Conservation (phyloP, 2,329 filamentous ascomycete genomes). For the Aspergillus sp. region DNA sequence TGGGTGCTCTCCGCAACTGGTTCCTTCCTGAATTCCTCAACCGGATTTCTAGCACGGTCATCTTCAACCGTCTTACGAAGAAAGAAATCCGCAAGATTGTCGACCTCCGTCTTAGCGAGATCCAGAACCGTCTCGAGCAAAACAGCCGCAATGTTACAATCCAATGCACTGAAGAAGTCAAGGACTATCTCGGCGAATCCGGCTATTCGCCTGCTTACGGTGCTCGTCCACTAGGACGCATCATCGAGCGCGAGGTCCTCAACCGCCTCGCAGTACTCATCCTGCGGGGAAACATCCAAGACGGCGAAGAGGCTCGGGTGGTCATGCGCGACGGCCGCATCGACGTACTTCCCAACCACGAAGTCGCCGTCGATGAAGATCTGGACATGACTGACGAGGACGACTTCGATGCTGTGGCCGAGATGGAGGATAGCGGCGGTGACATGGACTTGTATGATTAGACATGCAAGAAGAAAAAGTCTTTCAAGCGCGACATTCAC, state of each 20-base stretch:
- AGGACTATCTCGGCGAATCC: conserved; percentile 86
- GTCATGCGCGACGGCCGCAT: conserved; percentile 78
- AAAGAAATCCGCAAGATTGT: conserved; percentile 93
- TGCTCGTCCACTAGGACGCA: conserved; percentile 78
- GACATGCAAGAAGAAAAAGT: background rate
- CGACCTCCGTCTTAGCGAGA: conserved; percentile 81
- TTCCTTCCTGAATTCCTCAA: conserved; percentile 99
- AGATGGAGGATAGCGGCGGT: conserved; percentile 60
- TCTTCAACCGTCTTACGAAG: conserved; percentile 94
- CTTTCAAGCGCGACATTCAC: background rate
- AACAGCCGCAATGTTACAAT: conserved; percentile 88
- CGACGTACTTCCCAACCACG: conserved; percentile 80
- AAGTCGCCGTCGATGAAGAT: conserved; percentile 62
- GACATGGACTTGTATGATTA: conserved; percentile 65
- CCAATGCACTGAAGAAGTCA: conserved; percentile 77
- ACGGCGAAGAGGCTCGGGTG: conserved; percentile 81
- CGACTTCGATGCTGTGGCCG: conserved; percentile 67
- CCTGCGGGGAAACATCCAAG: conserved; percentile 76
- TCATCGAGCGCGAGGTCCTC: conserved; percentile 97
- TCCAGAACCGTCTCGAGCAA: conserved; percentile 83
- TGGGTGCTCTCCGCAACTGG: conserved; percentile 86
- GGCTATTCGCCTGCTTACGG: conserved; percentile 96
- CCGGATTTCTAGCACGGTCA: conserved; percentile 92
- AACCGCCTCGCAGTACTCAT: conserved; percentile 92
- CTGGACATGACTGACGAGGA: conserved; percentile 74